A percentile compares a stretch with the other conserved stretches of the same genome.
Conservation (phyloP, 371 early-diverging fungal species). For the Batkoa obscura region DNA sequence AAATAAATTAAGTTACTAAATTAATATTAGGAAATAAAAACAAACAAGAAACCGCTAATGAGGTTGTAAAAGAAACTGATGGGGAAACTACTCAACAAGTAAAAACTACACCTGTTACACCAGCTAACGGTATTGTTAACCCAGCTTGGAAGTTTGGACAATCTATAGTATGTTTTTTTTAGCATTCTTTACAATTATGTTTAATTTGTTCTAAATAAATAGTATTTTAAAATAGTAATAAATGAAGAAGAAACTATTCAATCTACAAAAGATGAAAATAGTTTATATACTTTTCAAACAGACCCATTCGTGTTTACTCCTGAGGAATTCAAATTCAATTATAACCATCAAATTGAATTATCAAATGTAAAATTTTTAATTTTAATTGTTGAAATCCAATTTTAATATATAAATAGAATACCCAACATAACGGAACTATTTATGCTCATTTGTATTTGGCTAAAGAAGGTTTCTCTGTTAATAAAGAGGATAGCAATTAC, state of each 20-base stretch:
- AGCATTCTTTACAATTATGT: background rate
- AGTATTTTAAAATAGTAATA: background rate
- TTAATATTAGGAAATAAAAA: background rate
- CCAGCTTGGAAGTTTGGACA: background rate
- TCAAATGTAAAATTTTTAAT: background rate
- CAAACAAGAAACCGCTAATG: background rate
- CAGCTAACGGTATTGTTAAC: no score
- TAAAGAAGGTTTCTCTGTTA: conserved; percentile 23
- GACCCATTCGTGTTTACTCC: background rate
- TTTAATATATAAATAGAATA: conserved; percentile 16
- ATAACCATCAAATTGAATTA: background rate
- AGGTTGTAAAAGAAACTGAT: background rate
- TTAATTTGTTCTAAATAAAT: background rate
- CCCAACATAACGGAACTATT: conserved; percentile 61
- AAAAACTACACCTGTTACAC: background rate
- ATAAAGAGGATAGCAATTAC: conserved; percentile 15
- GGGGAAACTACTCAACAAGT: background rate
- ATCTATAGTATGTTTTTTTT: background rate
- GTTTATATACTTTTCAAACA: background rate
- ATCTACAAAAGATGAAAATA: background rate
- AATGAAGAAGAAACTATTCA: background rate
- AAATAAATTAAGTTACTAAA: background rate
- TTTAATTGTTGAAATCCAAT: background rate
- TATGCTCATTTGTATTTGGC: conserved; percentile 65
- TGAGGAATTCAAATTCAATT: background rate